phyloP scores from a whole-genome alignment of 164 flowering plant genomes.

The Houttuynia cordata region DNA sequence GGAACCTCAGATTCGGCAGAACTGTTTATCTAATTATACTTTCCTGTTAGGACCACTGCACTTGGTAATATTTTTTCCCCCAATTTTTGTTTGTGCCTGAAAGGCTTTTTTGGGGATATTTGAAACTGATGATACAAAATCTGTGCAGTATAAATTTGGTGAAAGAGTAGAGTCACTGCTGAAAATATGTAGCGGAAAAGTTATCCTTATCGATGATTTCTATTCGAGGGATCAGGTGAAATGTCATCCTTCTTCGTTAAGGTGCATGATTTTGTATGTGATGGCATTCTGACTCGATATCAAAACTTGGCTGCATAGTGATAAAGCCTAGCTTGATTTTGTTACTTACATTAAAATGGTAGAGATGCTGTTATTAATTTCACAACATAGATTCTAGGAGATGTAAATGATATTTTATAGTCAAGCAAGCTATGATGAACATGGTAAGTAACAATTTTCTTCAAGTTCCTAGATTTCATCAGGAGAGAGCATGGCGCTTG shows the following conservation, averaged over 20 bases:
- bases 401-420: neutral
- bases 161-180: constrained; percentile 35
- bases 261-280: neutral
- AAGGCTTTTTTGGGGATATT: neutral
- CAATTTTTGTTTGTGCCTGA: neutral
- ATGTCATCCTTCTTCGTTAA: neutral
- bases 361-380: too few species aligned
- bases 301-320: constrained; percentile 27
- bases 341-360: too few species aligned
- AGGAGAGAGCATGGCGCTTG: constrained; percentile 35
- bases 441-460: too few species aligned
- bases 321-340: neutral
- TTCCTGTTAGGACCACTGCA: constrained; percentile 46
- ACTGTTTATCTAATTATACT: constrained; percentile 52
- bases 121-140: neutral
- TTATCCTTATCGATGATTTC: constrained; percentile 24
- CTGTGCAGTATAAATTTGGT: constrained; percentile 51
- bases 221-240: constrained; percentile 41
- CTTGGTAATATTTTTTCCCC: constrained; percentile 26
- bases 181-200: constrained; percentile 48
- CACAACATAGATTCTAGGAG: constrained; percentile 2
- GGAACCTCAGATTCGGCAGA: constrained; percentile 44
- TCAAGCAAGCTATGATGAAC: neutral
- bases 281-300: neutral
- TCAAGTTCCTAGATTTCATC: neutral